These are phyloP conservation scores for Arachis hypogaea DNA, from an alignment of 306 rosid genomes.

Conservation along the genomic window DNA sequence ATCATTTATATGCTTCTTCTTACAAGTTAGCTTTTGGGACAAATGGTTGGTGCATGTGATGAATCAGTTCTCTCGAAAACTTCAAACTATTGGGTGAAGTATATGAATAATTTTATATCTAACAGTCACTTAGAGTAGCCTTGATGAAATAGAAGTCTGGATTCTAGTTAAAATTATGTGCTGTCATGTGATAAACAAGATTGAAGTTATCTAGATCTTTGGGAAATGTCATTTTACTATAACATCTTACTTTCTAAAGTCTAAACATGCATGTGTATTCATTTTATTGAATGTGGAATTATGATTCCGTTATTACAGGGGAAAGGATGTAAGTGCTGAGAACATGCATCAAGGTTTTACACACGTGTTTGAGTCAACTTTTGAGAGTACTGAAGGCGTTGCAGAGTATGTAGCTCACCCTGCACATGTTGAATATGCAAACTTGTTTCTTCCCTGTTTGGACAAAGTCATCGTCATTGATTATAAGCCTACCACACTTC, in stretches of 20 bases:
- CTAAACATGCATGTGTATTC: not conserved
- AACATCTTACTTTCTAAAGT: not conserved
- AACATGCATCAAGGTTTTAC: conserved; percentile 87
- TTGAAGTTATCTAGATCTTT: conserved; percentile 3
- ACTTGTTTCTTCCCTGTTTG: conserved; percentile 47
- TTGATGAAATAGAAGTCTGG: conserved; percentile 9
- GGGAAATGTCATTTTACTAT: conserved; percentile 11
- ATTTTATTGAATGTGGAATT: too few species aligned
- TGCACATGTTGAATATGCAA: conserved; percentile 72
- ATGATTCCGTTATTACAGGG: conserved; percentile 52
- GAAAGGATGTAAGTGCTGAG: conserved; percentile 75
- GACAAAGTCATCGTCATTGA: conserved; percentile 70
- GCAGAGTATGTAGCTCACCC: conserved; percentile 83
- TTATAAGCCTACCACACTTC: conserved; percentile 64
- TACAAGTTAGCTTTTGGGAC: too few species aligned
- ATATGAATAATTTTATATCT: too few species aligned
- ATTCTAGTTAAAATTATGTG: not conserved
- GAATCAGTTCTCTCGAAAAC: too few species aligned
- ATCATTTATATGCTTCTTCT: too few species aligned
- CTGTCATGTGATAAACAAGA: not conserved
- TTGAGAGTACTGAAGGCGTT: conserved; percentile 73
- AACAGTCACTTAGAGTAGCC: not conserved
- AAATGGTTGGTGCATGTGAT: too few species aligned
- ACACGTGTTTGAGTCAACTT: conserved; percentile 84
- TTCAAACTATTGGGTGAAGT: too few species aligned